Base-by-base conservation (phyloP, 306 rosid species). In the Cucumis cinereus region DNA sequence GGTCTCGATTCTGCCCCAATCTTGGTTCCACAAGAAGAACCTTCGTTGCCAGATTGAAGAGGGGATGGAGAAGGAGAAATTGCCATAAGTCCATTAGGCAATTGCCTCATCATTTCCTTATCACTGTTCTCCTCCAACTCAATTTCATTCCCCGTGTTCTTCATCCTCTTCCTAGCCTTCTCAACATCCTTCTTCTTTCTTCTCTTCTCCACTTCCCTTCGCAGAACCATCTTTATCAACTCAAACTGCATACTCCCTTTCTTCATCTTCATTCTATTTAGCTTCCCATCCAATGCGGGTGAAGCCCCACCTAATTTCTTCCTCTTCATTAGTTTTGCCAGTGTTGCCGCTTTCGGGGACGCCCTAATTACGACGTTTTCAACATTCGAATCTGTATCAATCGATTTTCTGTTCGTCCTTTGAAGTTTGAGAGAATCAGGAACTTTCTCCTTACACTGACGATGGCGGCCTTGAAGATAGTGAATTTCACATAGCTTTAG, bases 401-500 rank as follows among this genome's bases (percentile, higher is more conserved):
- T 19, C 77, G 74, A 78, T 43, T 71, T 80, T 53, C 76, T 87
- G 72, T 78, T 80, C 82, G 68, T 84, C 76, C 98, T 82, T 81
- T 87, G 89, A 40, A 95, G 85, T 47, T 95, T 95, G 81, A 95
- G 90, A 30, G 95, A 86, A 52, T 95, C 99, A 7, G 96, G 98
- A 10, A 92, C 99, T 78, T 87, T 88, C 83, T 89, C 93, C 77
- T 83, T 89, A 82, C 71, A 73, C 87, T 95, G 99, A 0, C 98
- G 89, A 80, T 84, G 97, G 16, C 86, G 93, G 13, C 96, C 96
- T 78, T 95, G 99, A 15, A 86, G 89, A 60, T 89, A 87, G 84
- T 95, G 99, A 87, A 87, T 82, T 85, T 95, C 97, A 86, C 99
- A 95, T 12, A 95, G 91, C 86, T 92, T 95, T 84, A 92, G 75